These are phyloP conservation scores for Tetratostichococcus sp. DNA, from an alignment of 139 green algal species.

Conservation along the genomic window DNA sequence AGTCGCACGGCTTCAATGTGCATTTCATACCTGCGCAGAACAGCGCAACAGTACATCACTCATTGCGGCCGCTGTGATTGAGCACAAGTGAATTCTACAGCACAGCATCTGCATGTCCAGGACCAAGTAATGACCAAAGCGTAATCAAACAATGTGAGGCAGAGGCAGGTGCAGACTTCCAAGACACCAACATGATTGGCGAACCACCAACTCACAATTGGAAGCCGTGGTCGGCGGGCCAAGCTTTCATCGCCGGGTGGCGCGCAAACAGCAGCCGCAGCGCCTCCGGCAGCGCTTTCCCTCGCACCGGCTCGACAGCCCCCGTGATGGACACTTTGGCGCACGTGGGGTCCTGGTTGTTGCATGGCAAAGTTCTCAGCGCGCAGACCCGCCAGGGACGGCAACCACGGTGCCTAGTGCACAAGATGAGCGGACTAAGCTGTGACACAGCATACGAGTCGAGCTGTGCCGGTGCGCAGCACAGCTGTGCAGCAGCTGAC, in stretches of 20 bases:
- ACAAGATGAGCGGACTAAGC: neutral
- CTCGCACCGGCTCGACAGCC: conserved; percentile 14
- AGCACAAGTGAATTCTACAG: too few relatives aligned
- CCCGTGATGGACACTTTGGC: conserved; percentile 36
- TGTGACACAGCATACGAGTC: too few relatives aligned
- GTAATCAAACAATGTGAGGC: neutral
- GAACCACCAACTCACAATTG: conserved; percentile 27
- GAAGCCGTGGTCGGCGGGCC: conserved; percentile 42
- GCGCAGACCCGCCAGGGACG: too few relatives aligned
- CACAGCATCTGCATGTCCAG: too few relatives aligned
- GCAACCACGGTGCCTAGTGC: too few relatives aligned
- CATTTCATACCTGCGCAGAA: conserved; percentile 38
- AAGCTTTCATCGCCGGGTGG: conserved; percentile 42
- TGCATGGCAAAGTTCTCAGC: neutral
- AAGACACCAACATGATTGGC: neutral
- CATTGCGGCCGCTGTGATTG: neutral
- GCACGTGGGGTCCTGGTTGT: conserved; percentile 29
- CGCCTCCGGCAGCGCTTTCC: conserved; percentile 14
- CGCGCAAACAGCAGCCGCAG: conserved; percentile 35
- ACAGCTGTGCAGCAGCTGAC: neutral
- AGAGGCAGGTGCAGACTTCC: neutral
- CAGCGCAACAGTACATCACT: neutral
- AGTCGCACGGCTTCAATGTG: conserved; percentile 30
- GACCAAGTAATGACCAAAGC: too few relatives aligned
- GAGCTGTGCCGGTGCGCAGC: too few relatives aligned